Evolutionary conservation across 306 rosid genomes (phyloP), one percentile per base, ranked within the genome.

Genomic region (Clitoria ternatea): DNA sequence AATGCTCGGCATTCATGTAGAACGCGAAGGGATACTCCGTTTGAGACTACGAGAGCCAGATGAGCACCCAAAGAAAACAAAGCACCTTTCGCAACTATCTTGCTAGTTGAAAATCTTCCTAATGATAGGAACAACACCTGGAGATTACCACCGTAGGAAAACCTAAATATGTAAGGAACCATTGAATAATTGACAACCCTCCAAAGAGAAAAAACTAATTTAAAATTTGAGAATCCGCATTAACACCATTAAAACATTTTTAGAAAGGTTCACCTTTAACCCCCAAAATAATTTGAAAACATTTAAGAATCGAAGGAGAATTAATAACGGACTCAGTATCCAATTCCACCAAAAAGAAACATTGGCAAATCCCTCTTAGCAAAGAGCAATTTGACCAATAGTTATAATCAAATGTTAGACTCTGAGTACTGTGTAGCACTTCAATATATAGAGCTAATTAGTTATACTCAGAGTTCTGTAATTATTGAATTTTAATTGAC

Each of bases 381-480:
- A n/a, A n/a, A n/a, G n/a, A 27, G 52, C 43, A 70, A 43, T 44
- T 57, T 59, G 35, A 45, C 35, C 13, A 1, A 42, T 24, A 47
- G 22, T n/a, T 43, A 18, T 17, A 18, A 55, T 72, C 36, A 44
- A 72, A 44, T 30, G 20, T 27, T 20, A 18, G 20, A 56, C 32
- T 70, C 26, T n/a, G n/a, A n/a, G n/a, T n/a, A n/a, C n/a, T 29
- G 18, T 45, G 15, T 12, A 47, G 29, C 47, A 23, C 54, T 27
- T 44, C 36, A 42, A 61, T 35, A 10, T 73, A 32, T 11, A 15
- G 24, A 72, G 20, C 56, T 20, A 22, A 59, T 20, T 19, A 60
- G 17, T 30, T 71, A 43, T 72, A 72, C n/a, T 61, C 26, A 33
- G 14, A 45, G 15, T 35, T 37, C 9, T 49, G 55, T n/a, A 73